Evolutionary conservation across 805 yeast genomes (phyloP), one percentile per base, ranked within the genome.

Genomic region (Candida ulmi): DNA sequence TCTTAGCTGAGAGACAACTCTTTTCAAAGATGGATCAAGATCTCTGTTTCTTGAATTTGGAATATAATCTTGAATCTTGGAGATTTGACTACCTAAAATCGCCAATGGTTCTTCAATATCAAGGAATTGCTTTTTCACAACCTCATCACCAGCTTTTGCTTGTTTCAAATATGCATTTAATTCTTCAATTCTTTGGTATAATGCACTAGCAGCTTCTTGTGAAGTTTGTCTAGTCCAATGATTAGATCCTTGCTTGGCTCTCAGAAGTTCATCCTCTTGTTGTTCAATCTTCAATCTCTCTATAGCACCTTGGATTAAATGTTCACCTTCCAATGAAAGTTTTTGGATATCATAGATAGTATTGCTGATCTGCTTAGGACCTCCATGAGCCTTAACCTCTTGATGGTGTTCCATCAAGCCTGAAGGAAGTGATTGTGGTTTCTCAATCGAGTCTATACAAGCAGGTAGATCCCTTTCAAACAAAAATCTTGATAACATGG

Each of bases 81-180:
- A 37, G 19, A 58, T 49, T 5, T 65, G 59, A 1, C 70, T 68
- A 21, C 67, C 64, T 42, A 69, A 71, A 5, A 72, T 57, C 30
- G 57, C 61, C 17, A 87, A 48, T 9, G 57, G 52, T 1, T 71
- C 66, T 40, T 69, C 72, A 35, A 84, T 65, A n/a, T 70, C 66
- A 2, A 55, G 46, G 45, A 77, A 74, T 35, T 74, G 72, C 3
- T 60, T 55, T 6, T 58, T 48, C 0, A 86, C 73, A 2, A 71
- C 62, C 3, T 57, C 57, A 57, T 88, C 95, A 8, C 93, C 84
- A 4, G 62, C 52, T 23, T 62, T 59, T 1, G 95, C 93, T 44
- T 76, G 77, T 1, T 52, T 48, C 15, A 83, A 55, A 50, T 79
- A 81, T 3, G 51, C 55, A 25, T 66, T 66, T 54, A 81, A 63